These are phyloP conservation scores for Penicillium pancosmium DNA, from an alignment of 495 filamentous ascomycete species.

Conservation along the genomic window DNA sequence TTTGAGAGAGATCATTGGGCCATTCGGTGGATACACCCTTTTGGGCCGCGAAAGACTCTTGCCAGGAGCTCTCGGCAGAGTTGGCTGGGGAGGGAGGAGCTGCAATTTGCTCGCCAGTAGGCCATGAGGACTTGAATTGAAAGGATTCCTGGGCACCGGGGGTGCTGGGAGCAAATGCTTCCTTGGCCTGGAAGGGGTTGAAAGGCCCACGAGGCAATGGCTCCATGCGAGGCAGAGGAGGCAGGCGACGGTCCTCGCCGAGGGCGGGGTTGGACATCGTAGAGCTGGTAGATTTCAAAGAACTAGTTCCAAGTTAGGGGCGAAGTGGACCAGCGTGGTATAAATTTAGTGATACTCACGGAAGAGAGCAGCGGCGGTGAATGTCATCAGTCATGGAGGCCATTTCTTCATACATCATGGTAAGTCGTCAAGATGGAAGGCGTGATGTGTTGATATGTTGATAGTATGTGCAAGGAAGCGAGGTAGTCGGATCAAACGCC, in stretches of 20 bases:
- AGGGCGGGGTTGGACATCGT: conserved; percentile 23
- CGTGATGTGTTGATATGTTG: conserved; percentile 4
- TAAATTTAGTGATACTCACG: conserved; percentile 34
- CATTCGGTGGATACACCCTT: conserved; percentile 35
- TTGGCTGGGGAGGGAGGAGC: conserved; percentile 48
- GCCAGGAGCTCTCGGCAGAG: conserved; percentile 48
- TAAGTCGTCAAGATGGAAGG: conserved; percentile 16
- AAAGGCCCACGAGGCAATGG: conserved; percentile 48
- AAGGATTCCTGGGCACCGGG: conserved; percentile 42
- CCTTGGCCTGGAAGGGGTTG: conserved; percentile 40
- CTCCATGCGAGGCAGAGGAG: conserved; percentile 46
- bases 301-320: conserved; percentile 15
- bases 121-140: conserved; percentile 43
- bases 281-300: conserved; percentile 24
- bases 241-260: conserved; percentile 44
- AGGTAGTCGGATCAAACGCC: conserved; percentile 13
- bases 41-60: conserved; percentile 40
- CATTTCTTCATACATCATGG: conserved; percentile 41
- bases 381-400: conserved; percentile 34
- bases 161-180: conserved; percentile 38
- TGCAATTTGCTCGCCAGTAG: conserved; percentile 34
- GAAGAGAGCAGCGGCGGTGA: conserved; percentile 42
- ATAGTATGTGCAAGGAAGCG: conserved; percentile 28
- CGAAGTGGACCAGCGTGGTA: background rate
- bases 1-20: conserved; percentile 38